Percentiles rank a stretch among this genome's conserved stretches.
Conservation (phyloP, 129 eudicot species). For the Flaveria linearis region DNA sequence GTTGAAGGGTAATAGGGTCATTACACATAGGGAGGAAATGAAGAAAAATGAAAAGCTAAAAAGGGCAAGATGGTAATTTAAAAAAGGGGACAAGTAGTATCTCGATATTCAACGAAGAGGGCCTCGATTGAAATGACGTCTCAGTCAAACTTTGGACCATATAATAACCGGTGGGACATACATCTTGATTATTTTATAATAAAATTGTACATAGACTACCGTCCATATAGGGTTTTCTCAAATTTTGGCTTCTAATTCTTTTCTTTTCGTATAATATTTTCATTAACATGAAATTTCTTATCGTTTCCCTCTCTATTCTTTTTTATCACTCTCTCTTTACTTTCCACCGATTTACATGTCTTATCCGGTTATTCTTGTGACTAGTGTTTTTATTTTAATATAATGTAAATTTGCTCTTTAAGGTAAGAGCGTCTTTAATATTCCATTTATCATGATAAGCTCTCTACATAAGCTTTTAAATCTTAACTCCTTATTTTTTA, state of each 20-base stretch:
- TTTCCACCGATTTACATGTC: no score
- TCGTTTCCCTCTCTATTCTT: no score
- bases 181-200: background rate
- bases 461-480: no score
- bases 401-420: no score
- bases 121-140: slow-evolving; percentile 62
- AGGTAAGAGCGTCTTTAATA: no score
- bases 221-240: background rate
- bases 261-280: background rate
- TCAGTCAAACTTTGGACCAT: slow-evolving; percentile 56
- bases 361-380: no score
- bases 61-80: slow-evolving; percentile 41
- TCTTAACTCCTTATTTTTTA: no score
- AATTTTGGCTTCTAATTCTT: background rate
- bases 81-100: slow-evolving; percentile 39
- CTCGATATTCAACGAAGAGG: slow-evolving; percentile 52
- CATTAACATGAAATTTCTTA: background rate
- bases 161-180: slow-evolving; percentile 35
- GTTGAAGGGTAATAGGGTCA: slow-evolving; percentile 24
- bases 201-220: background rate
- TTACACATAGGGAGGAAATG: background rate
- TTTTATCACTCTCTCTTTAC: no score
- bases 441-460: no score
- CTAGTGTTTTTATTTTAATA: no score
- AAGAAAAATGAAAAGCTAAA: background rate